phyloP scores from a whole-genome alignment of 106 monocot species.

The Triglochin maritima region DNA sequence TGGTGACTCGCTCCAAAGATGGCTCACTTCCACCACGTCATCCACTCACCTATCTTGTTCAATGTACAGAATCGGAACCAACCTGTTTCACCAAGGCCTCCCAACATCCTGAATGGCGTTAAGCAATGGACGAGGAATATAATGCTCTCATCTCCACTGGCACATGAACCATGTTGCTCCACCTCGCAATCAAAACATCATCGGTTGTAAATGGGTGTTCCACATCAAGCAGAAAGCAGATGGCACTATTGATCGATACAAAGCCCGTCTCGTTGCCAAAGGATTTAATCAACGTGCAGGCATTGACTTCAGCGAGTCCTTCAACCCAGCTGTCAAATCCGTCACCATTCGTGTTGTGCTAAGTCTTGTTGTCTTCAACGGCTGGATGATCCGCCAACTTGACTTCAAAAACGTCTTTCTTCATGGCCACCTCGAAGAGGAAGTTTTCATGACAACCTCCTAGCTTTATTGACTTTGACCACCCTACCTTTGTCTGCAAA shows the following conservation, averaged over 20 bases:
- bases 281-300: constrained; percentile 3
- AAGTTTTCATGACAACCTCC: constrained; percentile 7
- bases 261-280: too few species aligned
- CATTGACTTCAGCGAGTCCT: constrained; percentile 3
- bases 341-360: not conserved
- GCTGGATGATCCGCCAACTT: not conserved
- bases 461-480: not conserved
- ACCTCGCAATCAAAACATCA: not conserved
- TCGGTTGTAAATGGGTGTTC: not conserved
- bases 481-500: not conserved
- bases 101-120: not conserved
- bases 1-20: too few species aligned
- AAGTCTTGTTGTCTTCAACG: not conserved
- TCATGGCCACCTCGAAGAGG: not conserved
- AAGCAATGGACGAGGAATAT: not conserved
- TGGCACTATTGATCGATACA: constrained; percentile 6
- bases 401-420: not conserved
- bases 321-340: not conserved
- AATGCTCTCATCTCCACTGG: not conserved
- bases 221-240: not conserved
- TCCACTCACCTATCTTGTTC: too few species aligned
- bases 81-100: not conserved
- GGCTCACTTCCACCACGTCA: too few species aligned
- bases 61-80: not conserved
- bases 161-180: not conserved